phyloP scores from a whole-genome alignment of 305 asterid genomes.

The Solanum hybrid region DNA sequence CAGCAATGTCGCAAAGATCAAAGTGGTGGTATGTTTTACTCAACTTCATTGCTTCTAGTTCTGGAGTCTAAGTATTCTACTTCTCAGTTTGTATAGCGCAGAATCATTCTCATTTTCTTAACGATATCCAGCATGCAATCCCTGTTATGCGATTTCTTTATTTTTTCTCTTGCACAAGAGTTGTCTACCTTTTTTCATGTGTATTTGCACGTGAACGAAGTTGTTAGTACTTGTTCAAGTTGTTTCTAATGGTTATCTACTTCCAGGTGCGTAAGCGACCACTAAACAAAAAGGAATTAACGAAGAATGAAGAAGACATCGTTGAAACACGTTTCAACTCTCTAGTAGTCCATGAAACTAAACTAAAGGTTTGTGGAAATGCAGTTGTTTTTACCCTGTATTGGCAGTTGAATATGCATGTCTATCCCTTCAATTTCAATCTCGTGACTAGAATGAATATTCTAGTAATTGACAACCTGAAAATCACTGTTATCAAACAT shows the following conservation, averaged over 20 bases:
- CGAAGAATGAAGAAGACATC: conserved; percentile 92
- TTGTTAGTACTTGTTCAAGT: conserved; percentile 3
- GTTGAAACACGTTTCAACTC: conserved; percentile 66
- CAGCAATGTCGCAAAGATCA: conserved; percentile 91
- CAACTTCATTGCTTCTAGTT: neutral
- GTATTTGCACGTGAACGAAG: neutral
- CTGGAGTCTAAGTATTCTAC: neutral
- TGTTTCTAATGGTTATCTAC: conserved; percentile 7
- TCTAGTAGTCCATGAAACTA: conserved; percentile 78
- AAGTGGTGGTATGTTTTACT: conserved; percentile 80
- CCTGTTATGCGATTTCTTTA: neutral
- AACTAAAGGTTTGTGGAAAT: conserved; percentile 66
- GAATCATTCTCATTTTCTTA: neutral
- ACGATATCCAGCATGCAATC: neutral
- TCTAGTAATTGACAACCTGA: neutral
- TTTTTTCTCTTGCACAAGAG: neutral
- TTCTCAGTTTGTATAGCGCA: neutral
- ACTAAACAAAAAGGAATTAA: conserved; percentile 73
- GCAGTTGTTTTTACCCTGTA: neutral
- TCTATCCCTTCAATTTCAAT: neutral
- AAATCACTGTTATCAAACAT: neutral
- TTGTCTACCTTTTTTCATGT: neutral
- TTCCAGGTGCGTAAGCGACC: conserved; percentile 93
- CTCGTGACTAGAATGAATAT: neutral
- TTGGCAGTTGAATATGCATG: neutral